Evolutionary conservation across 2,329 filamentous ascomycete genomes (phyloP).

Genomic region (Sclerotinia subarctica): DNA sequence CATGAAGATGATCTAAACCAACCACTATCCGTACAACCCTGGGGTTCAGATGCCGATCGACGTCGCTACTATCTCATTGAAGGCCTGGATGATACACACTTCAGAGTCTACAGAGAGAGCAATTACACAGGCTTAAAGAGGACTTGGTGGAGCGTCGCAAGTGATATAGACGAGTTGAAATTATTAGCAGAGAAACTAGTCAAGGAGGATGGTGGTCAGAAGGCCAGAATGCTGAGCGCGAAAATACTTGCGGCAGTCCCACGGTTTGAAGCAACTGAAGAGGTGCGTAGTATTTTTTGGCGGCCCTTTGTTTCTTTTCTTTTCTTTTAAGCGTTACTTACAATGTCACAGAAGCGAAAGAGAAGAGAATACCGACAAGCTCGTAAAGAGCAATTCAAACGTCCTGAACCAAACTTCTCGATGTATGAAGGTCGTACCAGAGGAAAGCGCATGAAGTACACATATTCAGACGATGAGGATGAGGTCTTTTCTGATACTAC

Average conservation of each 20-base stretch:
- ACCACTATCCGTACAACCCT: constrained; percentile 82
- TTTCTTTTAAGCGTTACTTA: constrained; percentile 26
- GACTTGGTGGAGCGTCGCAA: constrained; percentile 92
- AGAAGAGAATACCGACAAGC: constrained; percentile 86
- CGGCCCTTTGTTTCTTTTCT: not conserved
- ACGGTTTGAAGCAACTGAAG: constrained; percentile 88
- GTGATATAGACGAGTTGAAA: constrained; percentile 82
- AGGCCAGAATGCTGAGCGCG: constrained; percentile 72
- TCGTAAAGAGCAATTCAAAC: constrained; percentile 71
- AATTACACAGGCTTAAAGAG: constrained; percentile 72
- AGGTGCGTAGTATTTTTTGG: constrained; percentile 51
- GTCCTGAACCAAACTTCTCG: constrained; percentile 85
- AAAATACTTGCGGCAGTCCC: constrained; percentile 78
- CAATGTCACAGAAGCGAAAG: constrained; percentile 69
- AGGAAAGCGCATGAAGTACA: constrained; percentile 95
- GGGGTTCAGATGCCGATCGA: constrained; percentile 87
- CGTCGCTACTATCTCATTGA: constrained; percentile 92
- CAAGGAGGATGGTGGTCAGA: constrained; percentile 72
- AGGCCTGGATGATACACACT: constrained; percentile 88
- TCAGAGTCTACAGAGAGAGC: constrained; percentile 90
- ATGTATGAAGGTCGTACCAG: constrained; percentile 94
- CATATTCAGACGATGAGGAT: constrained; percentile 86
- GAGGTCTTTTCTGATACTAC: constrained; percentile 63
- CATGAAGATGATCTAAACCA: constrained; percentile 79
- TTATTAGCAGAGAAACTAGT: constrained; percentile 72